Evolutionary conservation across 495 filamentous ascomycete genomes (phyloP).

Genomic region (Penicillium lividum): DNA sequence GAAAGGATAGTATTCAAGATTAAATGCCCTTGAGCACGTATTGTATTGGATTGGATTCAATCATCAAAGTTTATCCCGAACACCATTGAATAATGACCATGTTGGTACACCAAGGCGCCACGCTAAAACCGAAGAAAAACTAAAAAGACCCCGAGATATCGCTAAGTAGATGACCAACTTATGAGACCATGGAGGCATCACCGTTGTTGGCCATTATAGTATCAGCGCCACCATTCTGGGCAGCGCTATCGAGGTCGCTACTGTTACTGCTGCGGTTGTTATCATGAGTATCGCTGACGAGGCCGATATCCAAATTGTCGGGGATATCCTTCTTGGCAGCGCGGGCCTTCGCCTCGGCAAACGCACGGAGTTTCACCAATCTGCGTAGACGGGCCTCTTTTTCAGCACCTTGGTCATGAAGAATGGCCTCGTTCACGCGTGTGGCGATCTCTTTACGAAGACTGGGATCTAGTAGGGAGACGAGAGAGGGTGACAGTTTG

Average conservation of each 20-base stretch:
- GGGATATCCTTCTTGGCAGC: constrained; percentile 76
- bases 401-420: constrained; percentile 66
- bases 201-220: constrained; percentile 48
- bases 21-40: neutral
- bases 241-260: constrained; percentile 27
- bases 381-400: constrained; percentile 78
- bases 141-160: neutral
- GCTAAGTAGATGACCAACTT: constrained; percentile 1
- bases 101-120: constrained; percentile 24
- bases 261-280: constrained; percentile 28
- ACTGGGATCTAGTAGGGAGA: constrained; percentile 72
- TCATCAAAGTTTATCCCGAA: neutral
- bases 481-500: constrained; percentile 72
- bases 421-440: constrained; percentile 83
- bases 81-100: constrained; percentile 2
- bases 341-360: constrained; percentile 78
- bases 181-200: constrained; percentile 61
- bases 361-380: constrained; percentile 77
- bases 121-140: constrained; percentile 15
- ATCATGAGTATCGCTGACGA: constrained; percentile 48
- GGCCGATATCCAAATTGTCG: constrained; percentile 67
- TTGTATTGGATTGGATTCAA: neutral
- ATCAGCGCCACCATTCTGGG: constrained; percentile 37
- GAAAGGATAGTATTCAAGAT: neutral
- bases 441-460: constrained; percentile 81